A percentile compares a stretch with the other conserved stretches of the same genome.
phyloP scores from a whole-genome alignment of 345 rosid genomes.

The Salix koriyanagi region DNA sequence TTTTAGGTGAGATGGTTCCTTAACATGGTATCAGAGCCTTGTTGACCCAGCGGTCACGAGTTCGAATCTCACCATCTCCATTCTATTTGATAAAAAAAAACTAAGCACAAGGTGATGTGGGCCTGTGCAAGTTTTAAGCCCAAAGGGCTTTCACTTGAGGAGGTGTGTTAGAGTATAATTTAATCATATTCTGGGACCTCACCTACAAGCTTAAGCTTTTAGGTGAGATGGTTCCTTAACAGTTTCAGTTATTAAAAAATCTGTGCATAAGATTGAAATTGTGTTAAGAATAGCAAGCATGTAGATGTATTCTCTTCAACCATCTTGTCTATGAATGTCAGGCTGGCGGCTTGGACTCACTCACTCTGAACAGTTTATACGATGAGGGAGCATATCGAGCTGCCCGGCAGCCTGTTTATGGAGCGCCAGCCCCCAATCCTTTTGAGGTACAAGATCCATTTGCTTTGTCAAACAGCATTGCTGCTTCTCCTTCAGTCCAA shows the following conservation, averaged over 20 bases:
- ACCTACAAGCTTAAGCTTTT: no score
- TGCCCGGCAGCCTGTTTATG: slow-evolving; percentile 73
- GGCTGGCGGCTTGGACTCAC: slow-evolving; percentile 97
- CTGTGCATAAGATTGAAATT: neutral
- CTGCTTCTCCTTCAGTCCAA: slow-evolving; percentile 51
- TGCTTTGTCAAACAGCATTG: slow-evolving; percentile 41
- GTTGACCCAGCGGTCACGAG: no score
- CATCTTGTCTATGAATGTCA: slow-evolving; percentile 19
- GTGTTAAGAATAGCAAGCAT: neutral
- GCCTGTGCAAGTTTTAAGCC: no score
- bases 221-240: no score
- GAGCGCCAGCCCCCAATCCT: slow-evolving; percentile 82
- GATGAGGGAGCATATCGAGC: slow-evolving; percentile 86
- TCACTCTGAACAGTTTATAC: slow-evolving; percentile 75
- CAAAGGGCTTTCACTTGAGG: no score
- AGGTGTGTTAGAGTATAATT: no score
- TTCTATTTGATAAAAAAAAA: no score
- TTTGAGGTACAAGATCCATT: slow-evolving; percentile 84
- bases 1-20: no score
- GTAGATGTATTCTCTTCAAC: neutral
- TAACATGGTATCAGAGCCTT: no score
- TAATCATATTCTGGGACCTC: no score
- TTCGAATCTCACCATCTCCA: no score
- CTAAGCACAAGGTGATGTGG: no score
- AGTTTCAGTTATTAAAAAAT: neutral